A percentile compares a stretch with the other conserved stretches of the same genome.
Conservation (phyloP, 805 yeast species). For the Kluyveromyces dobzhanskii region DNA sequence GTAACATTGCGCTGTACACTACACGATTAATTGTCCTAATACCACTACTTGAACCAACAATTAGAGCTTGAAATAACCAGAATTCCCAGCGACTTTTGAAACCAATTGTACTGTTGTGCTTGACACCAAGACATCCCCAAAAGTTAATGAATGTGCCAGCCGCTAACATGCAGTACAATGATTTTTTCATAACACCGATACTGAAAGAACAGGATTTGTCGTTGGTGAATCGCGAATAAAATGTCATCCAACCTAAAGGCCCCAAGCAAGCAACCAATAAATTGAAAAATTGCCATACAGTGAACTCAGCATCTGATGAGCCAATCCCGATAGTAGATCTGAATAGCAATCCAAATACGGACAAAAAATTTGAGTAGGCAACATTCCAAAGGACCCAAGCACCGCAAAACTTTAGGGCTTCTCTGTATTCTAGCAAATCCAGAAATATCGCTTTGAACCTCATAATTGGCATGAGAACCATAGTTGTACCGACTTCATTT, state of each 20-base stretch:
- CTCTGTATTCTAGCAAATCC: conserved; percentile 5
- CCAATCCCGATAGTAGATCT: conserved; percentile 35
- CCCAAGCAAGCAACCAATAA: conserved; percentile 31
- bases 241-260: conserved; percentile 32
- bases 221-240: conserved; percentile 21
- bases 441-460: conserved; percentile 25
- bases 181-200: conserved; percentile 23
- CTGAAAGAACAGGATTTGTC: conserved; percentile 6
- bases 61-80: conserved; percentile 34
- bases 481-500: too few species aligned
- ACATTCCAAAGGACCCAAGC: conserved; percentile 38
- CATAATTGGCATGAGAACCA: conserved; percentile 12
- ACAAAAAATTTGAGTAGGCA: conserved; percentile 29
- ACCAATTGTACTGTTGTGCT: conserved; percentile 24
- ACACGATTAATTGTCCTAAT: conserved; percentile 32
- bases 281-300: conserved; percentile 33
- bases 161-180: conserved; percentile 31
- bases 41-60: conserved; percentile 30
- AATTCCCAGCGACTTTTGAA: conserved; percentile 37
- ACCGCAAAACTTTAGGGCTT: conserved; percentile 32
- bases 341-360: conserved; percentile 31
- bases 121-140: conserved; percentile 35
- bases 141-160: conserved; percentile 30
- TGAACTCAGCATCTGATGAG: conserved; percentile 31
- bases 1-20: conserved; percentile 32